Evolutionary conservation across 805 yeast species (phyloP), one percentile per base, ranked within the genome.

Genomic region (Pichia sporocuriosa): DNA sequence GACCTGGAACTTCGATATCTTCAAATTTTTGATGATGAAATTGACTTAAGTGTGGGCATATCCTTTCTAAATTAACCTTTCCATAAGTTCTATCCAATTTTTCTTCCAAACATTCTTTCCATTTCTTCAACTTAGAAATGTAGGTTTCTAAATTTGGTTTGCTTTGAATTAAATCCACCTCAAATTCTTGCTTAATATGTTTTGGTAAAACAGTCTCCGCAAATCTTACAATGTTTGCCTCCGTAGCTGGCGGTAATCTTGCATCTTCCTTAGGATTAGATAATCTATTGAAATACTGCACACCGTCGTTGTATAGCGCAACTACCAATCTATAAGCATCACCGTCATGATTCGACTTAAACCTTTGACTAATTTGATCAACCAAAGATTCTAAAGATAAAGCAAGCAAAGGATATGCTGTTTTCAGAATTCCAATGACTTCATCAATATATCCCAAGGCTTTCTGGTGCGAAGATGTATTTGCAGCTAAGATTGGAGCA

Each of bases 21-120:
- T 93, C 99, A 58, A 93, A 93, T 63, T 88, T 90, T 61, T 93
- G 97, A 60, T 93, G 96, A 63, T 93, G 98, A 77, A 94, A 93
- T 58, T 89, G 96, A 58, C 95, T 83, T 61, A 93, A 70, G 53
- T 90, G 97, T 13, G 97, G 96, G 55, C 97, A 88, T 48, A 93
- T 70, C 43, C 88, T 79, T 63, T 93, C 98, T 48, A 93, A 64
- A 52, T 88, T 84, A 37, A 88, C 84, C 52, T 77, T 76, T 23
- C 80, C 75, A 43, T 87, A 81, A 44, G 94, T 74, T 49, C 95
- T 73, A 59, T 93, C 97, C 46, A 93, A 71, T 57, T 85, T 88
- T 53, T 85, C 95, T 59, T 93, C 97, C 45, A 93, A 68, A 34
- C 96, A 71, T 51, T 88, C 89, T 51, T 96, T 75, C 99, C 99